Conservation (phyloP, 495 filamentous ascomycete species). For the Stereocaulon alpinum region DNA sequence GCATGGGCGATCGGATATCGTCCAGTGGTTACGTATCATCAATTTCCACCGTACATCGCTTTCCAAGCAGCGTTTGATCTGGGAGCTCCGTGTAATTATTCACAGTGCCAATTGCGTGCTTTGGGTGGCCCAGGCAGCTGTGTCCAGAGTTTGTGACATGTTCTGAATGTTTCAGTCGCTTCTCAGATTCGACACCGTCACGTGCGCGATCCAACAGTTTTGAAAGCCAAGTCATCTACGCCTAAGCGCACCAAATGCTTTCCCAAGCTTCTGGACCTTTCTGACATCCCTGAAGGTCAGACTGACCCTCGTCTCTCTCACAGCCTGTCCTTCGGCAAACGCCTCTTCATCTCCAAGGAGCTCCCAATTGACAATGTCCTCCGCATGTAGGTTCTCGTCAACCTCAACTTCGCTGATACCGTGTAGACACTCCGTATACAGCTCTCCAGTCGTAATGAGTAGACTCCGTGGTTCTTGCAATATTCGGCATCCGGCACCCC, state of each 20-base stretch:
- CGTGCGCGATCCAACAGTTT: neutral
- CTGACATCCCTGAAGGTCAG: conserved; percentile 90
- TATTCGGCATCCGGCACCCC: conserved; percentile 50
- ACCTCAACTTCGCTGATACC: conserved; percentile 54
- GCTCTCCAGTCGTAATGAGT: conserved; percentile 54
- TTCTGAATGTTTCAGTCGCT: too few relatives aligned
- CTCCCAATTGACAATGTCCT: conserved; percentile 73
- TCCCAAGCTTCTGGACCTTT: conserved; percentile 69
- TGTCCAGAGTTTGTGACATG: too few relatives aligned
- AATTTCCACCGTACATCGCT: too few relatives aligned
- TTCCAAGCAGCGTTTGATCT: too few relatives aligned
- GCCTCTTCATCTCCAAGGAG: conserved; percentile 51
- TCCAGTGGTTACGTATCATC: too few relatives aligned
- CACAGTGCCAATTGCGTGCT: too few relatives aligned
- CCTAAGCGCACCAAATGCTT: conserved; percentile 50
- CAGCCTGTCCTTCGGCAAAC: conserved; percentile 48
- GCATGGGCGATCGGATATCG: too few relatives aligned
- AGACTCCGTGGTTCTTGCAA: conserved; percentile 81
- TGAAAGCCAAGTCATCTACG: conserved; percentile 24
- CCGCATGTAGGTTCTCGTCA: conserved; percentile 49
- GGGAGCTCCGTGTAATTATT: too few relatives aligned
- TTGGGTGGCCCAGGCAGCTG: too few relatives aligned
- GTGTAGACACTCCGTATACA: conserved; percentile 68
- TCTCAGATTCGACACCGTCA: too few relatives aligned
- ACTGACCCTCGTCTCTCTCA: conserved; percentile 63